Evolutionary conservation across 106 monocot genomes (phyloP), one percentile per base, ranked within the genome.

Genomic region (Dactylorhiza incarnata): DNA sequence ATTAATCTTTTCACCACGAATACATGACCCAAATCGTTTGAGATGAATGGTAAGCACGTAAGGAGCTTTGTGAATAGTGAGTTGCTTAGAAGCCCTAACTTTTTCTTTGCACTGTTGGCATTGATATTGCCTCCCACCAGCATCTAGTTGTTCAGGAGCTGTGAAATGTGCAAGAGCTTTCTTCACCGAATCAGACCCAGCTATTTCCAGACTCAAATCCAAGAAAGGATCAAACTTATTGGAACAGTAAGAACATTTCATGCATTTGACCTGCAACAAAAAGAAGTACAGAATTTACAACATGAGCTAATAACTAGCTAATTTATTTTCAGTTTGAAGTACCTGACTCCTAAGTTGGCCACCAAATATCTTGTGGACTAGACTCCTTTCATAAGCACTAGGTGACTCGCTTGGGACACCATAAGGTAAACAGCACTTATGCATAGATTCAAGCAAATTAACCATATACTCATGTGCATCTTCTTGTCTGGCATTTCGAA

Each of bases 391-490:
- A 85, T 92, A 99, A 68, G 99, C 99, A 83, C 82, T 86, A 58
- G 89, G 76, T 10, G 94, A 99, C 71, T 90, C 88, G 63, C 78
- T 90, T 75, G 88, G 85, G 52, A 99, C 88, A n/a, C 99, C 99
- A 80, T 84, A 94, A 66, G 99, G 99, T 73, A 99, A 87, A 82
- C 91, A 99, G 43, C 99, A 94, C 75, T 90, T 99, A 51, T 99
- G 99, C 94, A 99, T 92, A 19, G 94, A 94, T 72, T 94, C 99
- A 44, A 99, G 88, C 81, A 99, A 83, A 73, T 90, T 89, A 73
- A 99, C 88, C 99, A 99, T 99, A 73, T 94, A 92, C 70, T 99
- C 99, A 70, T 99, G 99, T 46, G 99, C 99, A 81, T 99, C 99
- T 87, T 99, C 99, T 77, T 99, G 99, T 81, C 99, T 91, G 24